These are phyloP conservation scores for Acanthamoeba royreba DNA, from an alignment of 208 protist species.

Conservation along the genomic window DNA sequence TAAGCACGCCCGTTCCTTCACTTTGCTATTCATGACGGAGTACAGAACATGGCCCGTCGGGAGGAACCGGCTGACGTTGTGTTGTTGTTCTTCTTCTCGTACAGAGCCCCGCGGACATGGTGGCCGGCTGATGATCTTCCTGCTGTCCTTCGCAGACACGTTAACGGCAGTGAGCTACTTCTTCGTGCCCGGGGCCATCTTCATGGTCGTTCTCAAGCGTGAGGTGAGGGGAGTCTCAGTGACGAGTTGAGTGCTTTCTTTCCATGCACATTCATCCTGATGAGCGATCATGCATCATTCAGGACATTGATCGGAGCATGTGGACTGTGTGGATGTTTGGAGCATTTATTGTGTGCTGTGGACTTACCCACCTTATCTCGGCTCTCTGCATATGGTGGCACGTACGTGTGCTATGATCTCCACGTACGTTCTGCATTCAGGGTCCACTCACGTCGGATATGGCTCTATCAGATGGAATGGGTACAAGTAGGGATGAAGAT, in stretches of 20 bases:
- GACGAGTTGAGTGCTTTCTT: neutral
- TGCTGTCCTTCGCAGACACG: neutral
- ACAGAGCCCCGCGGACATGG: too few species aligned
- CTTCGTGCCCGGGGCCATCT: neutral
- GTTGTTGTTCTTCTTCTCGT: too few species aligned
- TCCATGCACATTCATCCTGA: neutral
- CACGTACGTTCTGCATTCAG: too few species aligned
- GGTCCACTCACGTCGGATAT: too few species aligned
- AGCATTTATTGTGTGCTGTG: neutral
- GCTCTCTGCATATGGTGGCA: neutral
- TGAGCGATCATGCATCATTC: neutral
- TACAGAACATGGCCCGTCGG: too few species aligned
- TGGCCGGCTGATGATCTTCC: neutral
- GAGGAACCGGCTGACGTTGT: too few species aligned
- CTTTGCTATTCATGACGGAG: neutral
- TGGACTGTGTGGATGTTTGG: neutral
- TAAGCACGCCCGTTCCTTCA: neutral
- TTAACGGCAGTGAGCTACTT: neutral
- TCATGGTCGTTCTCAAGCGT: neutral
- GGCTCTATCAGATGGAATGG: neutral
- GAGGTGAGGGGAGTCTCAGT: neutral
- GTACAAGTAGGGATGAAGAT: neutral
- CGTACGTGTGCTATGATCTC: too few species aligned
- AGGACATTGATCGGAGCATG: neutral
- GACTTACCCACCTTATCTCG: neutral